Evolutionary conservation across 805 yeast species (phyloP), one percentile per base, ranked within the genome.

Genomic region (Candida silvicultrix): DNA sequence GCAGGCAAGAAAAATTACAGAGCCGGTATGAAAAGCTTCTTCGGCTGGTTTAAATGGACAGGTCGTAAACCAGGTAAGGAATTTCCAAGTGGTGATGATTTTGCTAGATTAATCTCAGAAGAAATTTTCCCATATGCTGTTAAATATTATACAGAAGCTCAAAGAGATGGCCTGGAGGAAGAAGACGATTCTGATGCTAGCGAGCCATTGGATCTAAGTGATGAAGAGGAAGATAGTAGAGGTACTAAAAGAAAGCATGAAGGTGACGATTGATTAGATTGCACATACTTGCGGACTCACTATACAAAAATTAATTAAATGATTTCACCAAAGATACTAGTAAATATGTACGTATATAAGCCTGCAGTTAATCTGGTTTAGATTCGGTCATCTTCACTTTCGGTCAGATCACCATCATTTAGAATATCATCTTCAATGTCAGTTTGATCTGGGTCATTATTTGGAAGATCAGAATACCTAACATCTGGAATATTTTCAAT

Each of bases 31-130:
- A 82, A 83, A 58, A 81, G 92, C 14, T 84, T 92, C 57, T 90
- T 92, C 64, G 83, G 89, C 6, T 90, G 90, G 83, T 90, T 89
- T 60, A 69, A 71, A 41, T 89, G 95, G 90, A 84, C 94, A 1
- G 96, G 95, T 0, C 62, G 66, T 32, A 83, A 81, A 51, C 84
- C 88, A 2, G 85, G 88, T 1, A 86, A 80, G 64, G 94, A 81
- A 60, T 87, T 81, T 59, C 75, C 89, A 49, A 74, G 76, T 46
- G 96, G 96, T 21, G 92, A 83, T 49, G 89, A 83, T 11, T 70
- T 90, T 45, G 87, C 96, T 0, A 69, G 80, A 43, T 65, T 86
- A 38, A 69, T 92, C 14, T 70, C 78, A 5, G 96, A 89, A 40
- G 96, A 90, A 56, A 60, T 92, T 38, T 90, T 78, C 59, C 96